phyloP scores from a whole-genome alignment of 768 basidiomycete genomes.

The Neoboletus subvelutipes region DNA sequence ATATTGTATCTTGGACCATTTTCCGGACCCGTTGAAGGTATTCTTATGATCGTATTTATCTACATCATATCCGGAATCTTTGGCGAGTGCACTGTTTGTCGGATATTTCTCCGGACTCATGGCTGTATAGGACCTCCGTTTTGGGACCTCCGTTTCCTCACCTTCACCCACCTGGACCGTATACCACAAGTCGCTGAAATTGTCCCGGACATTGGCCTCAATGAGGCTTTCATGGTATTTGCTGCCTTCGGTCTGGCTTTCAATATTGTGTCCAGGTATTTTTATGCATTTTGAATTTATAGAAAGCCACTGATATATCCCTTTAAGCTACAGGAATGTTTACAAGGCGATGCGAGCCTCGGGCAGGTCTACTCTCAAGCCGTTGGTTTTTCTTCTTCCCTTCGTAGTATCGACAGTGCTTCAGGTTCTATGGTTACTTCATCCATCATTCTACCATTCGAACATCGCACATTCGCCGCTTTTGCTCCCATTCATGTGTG shows the following conservation, averaged over 20 bases:
- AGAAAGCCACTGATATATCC: constrained; percentile 3
- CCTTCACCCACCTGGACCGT: constrained; percentile 54
- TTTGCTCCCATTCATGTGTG: constrained; percentile 84
- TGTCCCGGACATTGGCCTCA: constrained; percentile 71
- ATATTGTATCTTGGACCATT: constrained; percentile 89
- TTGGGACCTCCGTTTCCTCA: constrained; percentile 74
- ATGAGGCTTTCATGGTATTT: constrained; percentile 87
- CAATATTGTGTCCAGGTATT: constrained; percentile 75
- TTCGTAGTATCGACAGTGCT: constrained; percentile 70
- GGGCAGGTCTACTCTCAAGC: constrained; percentile 45
- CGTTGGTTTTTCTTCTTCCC: constrained; percentile 76
- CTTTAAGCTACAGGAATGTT: constrained; percentile 77
- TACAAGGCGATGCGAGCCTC: constrained; percentile 50
- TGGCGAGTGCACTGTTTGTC: constrained; percentile 42
- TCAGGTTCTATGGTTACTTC: constrained; percentile 80
- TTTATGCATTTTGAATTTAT: neutral
- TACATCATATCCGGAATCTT: constrained; percentile 77
- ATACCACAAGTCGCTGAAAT: constrained; percentile 44
- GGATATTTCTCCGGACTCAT: neutral
- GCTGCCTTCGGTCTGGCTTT: constrained; percentile 65
- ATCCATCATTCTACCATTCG: constrained; percentile 58
- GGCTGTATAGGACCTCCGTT: constrained; percentile 60
- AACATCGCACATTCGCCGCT: constrained; percentile 73
- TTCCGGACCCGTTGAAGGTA: constrained; percentile 96
- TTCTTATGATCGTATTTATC: constrained; percentile 77